Percentiles rank a stretch among this genome's conserved stretches.
Conservation (phyloP, 2,329 filamentous ascomycete species). For the Venturiaceae sp. region DNA sequence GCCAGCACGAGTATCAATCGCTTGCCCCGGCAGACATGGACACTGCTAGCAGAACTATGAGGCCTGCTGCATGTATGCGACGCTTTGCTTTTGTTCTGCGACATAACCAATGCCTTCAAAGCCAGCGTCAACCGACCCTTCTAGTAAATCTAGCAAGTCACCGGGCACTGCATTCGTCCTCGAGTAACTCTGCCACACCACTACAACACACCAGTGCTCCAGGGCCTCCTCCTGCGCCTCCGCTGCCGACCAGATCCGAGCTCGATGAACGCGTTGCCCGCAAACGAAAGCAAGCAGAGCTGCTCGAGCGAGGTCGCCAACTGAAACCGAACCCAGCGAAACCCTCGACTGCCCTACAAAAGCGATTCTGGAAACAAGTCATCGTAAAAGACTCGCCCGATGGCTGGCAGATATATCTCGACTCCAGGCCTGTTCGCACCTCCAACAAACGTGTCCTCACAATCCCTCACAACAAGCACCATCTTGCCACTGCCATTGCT, state of each 20-base stretch:
- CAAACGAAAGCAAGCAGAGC: constrained; percentile 40
- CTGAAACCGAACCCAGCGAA: constrained; percentile 31
- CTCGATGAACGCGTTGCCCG: constrained; percentile 37
- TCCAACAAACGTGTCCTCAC: constrained; percentile 62
- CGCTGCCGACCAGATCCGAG: constrained; percentile 37
- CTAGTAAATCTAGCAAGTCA: background rate
- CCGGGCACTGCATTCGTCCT: constrained; percentile 23
- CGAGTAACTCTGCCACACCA: constrained; percentile 39
- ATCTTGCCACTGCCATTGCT: constrained; percentile 77
- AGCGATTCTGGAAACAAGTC: constrained; percentile 86
- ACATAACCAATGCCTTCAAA: background rate
- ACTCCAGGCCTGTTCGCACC: constrained; percentile 69
- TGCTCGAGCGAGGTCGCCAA: constrained; percentile 36
- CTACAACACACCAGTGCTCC: constrained; percentile 47
- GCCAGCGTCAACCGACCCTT: background rate
- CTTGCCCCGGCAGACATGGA: background rate
- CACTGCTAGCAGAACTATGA: background rate
- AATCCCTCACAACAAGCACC: constrained; percentile 64
- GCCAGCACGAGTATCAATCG: background rate
- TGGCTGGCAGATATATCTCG: constrained; percentile 60
- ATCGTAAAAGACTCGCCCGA: constrained; percentile 27
- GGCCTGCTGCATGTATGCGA: background rate
- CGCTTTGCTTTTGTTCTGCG: background rate
- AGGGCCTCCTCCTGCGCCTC: constrained; percentile 50
- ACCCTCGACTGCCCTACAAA: constrained; percentile 42